Base-by-base conservation (phyloP, 805 yeast genomes). In the Metschnikowia henanensis region DNA sequence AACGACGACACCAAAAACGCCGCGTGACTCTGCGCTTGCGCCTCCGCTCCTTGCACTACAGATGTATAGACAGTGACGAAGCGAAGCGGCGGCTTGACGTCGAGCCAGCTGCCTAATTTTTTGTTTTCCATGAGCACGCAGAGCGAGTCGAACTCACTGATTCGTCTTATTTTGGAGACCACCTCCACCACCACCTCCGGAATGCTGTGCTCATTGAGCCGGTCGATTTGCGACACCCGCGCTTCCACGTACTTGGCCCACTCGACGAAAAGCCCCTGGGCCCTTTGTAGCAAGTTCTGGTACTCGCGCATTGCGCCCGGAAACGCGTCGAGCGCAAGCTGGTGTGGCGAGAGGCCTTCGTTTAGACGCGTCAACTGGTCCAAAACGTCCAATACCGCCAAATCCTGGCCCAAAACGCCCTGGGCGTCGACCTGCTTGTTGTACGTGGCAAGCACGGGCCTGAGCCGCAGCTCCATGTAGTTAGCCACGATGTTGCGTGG, bases 171-270 rank as follows among this genome's bases (percentile, higher is more conserved):
- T 46, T 81, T 73, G 0, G 90, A 80, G 69, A 87, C 78, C 7
- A 82, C 66, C 45, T 85, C 92, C n/a, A 83, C 82, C 0, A 87
- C 83, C 13, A 81, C 73, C 55, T 83, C 90, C 33, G 86, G 76
- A 35, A 88, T 79, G 40, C 87, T 86, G 52, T 76, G 77, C 49
- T 88, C 96, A 36, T 75, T 74, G 9, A 88, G 84, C 30, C 84
- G 58, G 8, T 72, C 66, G 43, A 79, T 58, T n/a, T 68, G 55
- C 15, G 58, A 63, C 15, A 82, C 77, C 35, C 79, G 69, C 3
- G 58, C 56, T 35, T 80, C 87, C 23, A 87, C 80, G 47, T 72
- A 76, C 35, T 65, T 65, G 44, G 88, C 70, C 37, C 80, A 72
- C 42, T 81, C 87, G 40, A 63, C 61, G 56, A 86, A 81, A n/a